phyloP scores from a whole-genome alignment of 2,329 filamentous ascomycete genomes.

The Colletotrichum magnum region DNA sequence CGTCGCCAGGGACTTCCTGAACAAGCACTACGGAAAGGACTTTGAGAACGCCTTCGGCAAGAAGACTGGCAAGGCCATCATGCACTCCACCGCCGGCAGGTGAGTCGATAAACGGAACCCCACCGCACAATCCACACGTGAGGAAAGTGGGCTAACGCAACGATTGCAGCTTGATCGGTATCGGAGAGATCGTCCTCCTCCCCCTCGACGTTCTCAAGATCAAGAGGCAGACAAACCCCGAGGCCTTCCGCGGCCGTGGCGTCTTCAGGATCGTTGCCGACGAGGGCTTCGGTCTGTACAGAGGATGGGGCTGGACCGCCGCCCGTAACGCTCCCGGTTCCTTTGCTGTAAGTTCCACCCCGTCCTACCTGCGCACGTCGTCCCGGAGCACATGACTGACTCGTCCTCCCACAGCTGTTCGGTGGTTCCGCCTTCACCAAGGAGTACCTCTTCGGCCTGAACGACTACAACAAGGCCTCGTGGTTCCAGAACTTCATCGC shows the following conservation, averaged over 20 bases:
- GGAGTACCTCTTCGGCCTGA: constrained; percentile 90
- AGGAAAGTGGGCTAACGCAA: background rate
- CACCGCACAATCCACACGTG: background rate
- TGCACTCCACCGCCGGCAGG: constrained; percentile 97
- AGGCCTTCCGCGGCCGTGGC: constrained; percentile 95
- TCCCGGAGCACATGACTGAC: constrained; percentile 8
- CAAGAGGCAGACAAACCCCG: constrained; percentile 99
- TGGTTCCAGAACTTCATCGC: constrained; percentile 99
- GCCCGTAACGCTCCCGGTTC: constrained; percentile 97
- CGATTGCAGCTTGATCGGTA: constrained; percentile 84
- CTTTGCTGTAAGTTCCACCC: constrained; percentile 80
- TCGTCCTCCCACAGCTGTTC: constrained; percentile 78
- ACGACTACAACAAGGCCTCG: constrained; percentile 94
- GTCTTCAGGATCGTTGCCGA: constrained; percentile 91
- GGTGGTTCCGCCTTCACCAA: constrained; percentile 98
- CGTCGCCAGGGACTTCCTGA: constrained; percentile 91
- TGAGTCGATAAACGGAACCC: constrained; percentile 53
- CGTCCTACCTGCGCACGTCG: background rate
- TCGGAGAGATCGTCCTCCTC: constrained; percentile 95
- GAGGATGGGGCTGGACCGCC: constrained; percentile 97
- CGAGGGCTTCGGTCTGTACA: constrained; percentile 95
- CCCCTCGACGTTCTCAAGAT: constrained; percentile 99
- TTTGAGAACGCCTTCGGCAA: constrained; percentile 95
- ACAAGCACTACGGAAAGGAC: constrained; percentile 81
- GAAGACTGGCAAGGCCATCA: constrained; percentile 97